Conservation (phyloP, 176 grass and related monocot genomes). For the Eragrostis curvula region DNA sequence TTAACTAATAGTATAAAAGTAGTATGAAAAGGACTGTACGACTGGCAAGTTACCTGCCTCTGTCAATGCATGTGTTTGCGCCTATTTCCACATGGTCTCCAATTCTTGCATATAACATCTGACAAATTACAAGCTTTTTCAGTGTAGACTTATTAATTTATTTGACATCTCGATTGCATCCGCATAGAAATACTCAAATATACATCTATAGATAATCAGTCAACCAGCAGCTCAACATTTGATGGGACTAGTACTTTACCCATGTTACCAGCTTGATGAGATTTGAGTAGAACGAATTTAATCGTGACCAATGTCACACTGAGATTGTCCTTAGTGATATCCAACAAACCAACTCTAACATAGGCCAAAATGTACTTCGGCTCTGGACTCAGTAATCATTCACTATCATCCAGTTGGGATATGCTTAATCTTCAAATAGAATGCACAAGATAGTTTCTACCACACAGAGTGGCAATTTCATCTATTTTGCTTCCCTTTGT, state of each 20-base stretch:
- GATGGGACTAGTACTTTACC: not conserved
- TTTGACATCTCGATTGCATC: constrained; percentile 1
- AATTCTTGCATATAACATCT: constrained; percentile 67
- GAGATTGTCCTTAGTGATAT: constrained; percentile 3
- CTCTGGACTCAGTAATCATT: constrained; percentile 16
- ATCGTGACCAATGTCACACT: not conserved
- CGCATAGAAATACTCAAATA: not conserved
- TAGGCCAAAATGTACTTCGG: constrained; percentile 6
- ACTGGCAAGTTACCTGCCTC: constrained; percentile 70
- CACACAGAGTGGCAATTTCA: not conserved
- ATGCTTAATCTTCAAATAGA: not conserved
- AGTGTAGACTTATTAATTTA: not conserved
- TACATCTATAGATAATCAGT: not conserved
- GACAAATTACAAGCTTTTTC: constrained; percentile 23
- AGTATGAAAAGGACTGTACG: not conserved
- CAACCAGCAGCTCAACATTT: not conserved
- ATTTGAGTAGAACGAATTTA: not conserved
- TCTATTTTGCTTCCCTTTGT: no score
- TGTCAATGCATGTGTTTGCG: constrained; percentile 92
- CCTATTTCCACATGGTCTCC: constrained; percentile 91
- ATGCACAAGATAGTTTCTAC: not conserved
- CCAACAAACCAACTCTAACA: not conserved
- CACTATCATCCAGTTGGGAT: not conserved
- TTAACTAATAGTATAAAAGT: not conserved
- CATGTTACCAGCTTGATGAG: not conserved